phyloP scores from a whole-genome alignment of 805 yeast genomes.

The Cyberlindnera galapagoensis region DNA sequence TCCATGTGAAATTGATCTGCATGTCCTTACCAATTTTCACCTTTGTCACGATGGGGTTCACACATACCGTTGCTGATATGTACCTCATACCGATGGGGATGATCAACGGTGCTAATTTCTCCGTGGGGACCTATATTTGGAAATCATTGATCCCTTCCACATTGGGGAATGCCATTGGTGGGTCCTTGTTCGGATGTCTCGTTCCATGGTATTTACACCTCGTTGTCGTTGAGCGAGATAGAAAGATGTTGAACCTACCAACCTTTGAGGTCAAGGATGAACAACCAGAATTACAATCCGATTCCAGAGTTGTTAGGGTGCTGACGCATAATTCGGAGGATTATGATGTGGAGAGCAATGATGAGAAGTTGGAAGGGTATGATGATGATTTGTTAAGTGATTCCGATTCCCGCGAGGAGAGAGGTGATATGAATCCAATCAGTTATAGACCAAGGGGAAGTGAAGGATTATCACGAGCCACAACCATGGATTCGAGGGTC shows the following conservation, averaged over 20 bases:
- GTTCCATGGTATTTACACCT: conserved; percentile 72
- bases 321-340: conserved; percentile 1
- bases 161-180: conserved; percentile 78
- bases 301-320: conserved; percentile 68
- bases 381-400: no score
- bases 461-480: conserved; percentile 3
- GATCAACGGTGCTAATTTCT: conserved; percentile 56
- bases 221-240: conserved; percentile 66
- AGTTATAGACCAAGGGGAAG: conserved; percentile 13
- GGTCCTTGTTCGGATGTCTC: conserved; percentile 53
- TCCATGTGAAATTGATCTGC: conserved; percentile 65
- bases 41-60: conserved; percentile 72
- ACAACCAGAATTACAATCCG: conserved; percentile 71
- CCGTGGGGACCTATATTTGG: conserved; percentile 67
- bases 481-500: conserved; percentile 6
- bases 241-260: conserved; percentile 55
- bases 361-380: conserved; percentile 3
- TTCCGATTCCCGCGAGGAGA: no score
- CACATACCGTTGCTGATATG: conserved; percentile 84
- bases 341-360: conserved; percentile 5
- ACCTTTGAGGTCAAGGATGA: conserved; percentile 68
- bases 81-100: conserved; percentile 57
- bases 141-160: conserved; percentile 63
- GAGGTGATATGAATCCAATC: conserved; percentile 11
- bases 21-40: conserved; percentile 67